A percentile compares a stretch with the other conserved stretches of the same genome.
phyloP scores from a whole-genome alignment of 257 asterid species.

The Asclepias syriaca region DNA sequence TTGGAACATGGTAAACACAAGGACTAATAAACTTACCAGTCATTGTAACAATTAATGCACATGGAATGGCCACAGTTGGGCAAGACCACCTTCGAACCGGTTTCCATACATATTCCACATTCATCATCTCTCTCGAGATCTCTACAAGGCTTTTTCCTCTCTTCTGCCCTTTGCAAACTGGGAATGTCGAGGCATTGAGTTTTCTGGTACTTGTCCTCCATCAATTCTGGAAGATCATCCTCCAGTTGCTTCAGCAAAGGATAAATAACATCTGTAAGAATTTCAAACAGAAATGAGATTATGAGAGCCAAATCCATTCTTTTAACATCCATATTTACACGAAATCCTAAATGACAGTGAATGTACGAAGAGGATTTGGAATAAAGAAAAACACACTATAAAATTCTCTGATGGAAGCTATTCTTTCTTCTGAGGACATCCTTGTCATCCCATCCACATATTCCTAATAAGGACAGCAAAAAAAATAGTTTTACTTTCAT shows the following conservation, averaged over 20 bases:
- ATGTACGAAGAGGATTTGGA: background rate
- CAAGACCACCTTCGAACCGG: slow-evolving; percentile 40
- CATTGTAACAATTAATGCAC: slow-evolving; percentile 51
- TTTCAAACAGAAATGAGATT: slow-evolving; percentile 4
- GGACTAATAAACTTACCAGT: slow-evolving; percentile 30
- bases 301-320: background rate
- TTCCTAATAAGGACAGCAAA: slow-evolving; percentile 24
- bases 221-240: slow-evolving; percentile 33
- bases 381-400: slow-evolving; percentile 33
- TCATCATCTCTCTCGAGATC: slow-evolving; percentile 43
- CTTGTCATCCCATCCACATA: slow-evolving; percentile 52
- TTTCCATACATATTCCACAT: slow-evolving; percentile 73
- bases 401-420: slow-evolving; percentile 50
- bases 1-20: background rate
- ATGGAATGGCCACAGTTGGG: slow-evolving; percentile 62
- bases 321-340: background rate
- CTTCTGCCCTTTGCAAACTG: slow-evolving; percentile 15
- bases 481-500: background rate
- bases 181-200: slow-evolving; percentile 13
- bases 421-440: slow-evolving; percentile 45
- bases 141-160: slow-evolving; percentile 11
- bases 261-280: slow-evolving; percentile 53
- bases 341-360: background rate
- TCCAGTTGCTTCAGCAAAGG: slow-evolving; percentile 63
- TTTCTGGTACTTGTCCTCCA: slow-evolving; percentile 29